A percentile compares a stretch with the other conserved stretches of the same genome.
phyloP scores from a whole-genome alignment of 1,284 basidiomycete genomes.

The Rhodotorula mucilaginosa region DNA sequence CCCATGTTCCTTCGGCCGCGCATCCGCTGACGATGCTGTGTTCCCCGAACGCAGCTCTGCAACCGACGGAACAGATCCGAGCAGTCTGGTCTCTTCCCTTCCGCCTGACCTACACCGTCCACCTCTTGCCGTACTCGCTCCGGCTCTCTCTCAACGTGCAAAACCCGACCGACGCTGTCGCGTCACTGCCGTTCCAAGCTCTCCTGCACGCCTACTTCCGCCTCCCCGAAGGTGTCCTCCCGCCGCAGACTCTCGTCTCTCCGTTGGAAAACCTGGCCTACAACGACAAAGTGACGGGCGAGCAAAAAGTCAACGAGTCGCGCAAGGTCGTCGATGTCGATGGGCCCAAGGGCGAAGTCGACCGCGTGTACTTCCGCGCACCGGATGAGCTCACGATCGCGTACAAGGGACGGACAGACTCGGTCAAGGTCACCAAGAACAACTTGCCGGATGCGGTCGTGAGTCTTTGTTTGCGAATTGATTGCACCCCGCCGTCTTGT shows the following conservation, averaged over 20 bases:
- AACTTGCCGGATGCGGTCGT: constrained; percentile 12
- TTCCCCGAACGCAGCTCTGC: constrained; percentile 26
- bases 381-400: constrained; percentile 30
- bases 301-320: constrained; percentile 20
- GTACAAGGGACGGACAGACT: constrained; percentile 22
- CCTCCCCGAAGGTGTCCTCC: constrained; percentile 42
- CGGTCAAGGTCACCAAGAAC: constrained; percentile 13
- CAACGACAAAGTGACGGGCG: constrained; percentile 42
- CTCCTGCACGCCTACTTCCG: constrained; percentile 50
- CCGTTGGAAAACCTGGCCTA: constrained; percentile 40
- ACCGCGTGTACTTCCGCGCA: constrained; percentile 43
- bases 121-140: constrained; percentile 33
- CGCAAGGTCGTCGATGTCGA: constrained; percentile 38
- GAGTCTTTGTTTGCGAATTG: neutral
- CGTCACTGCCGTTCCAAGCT: constrained; percentile 48
- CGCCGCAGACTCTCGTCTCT: constrained; percentile 31
- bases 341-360: constrained; percentile 43
- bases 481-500: constrained; percentile 2
- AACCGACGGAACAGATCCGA: constrained; percentile 17
- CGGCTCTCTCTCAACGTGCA: constrained; percentile 25
- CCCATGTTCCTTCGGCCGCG: neutral
- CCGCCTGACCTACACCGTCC: constrained; percentile 44
- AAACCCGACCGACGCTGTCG: constrained; percentile 20
- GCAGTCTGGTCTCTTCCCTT: constrained; percentile 36
- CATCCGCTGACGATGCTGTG: neutral